Evolutionary conservation across 169 alveolate species (phyloP), one percentile per base, ranked within the genome.

Genomic region (Cryptosporidium canis): DNA sequence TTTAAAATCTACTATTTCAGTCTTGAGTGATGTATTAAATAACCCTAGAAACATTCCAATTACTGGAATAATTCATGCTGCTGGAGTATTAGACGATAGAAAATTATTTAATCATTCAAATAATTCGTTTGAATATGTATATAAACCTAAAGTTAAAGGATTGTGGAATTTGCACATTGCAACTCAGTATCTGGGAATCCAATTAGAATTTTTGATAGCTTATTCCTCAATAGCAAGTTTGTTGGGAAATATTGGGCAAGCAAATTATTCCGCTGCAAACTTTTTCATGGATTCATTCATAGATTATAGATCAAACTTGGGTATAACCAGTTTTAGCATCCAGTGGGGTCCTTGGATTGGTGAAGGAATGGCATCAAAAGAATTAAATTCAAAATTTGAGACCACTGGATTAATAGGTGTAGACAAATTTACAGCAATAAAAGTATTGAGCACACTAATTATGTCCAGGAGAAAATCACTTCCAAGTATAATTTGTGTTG

Each of bases 31-130:
- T 55, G 47, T 77, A 43, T 12, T 77, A n/a, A 24, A 55, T 0
- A 41, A 65, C 21, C 7, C 55, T 12, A 61, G 27, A n/a, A n/a
- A n/a, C 24, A 77, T 2, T 14, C 53, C 84, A 31, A 83, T 85
- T 37, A 18, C 67, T 4, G 95, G 94, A 11, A 83, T 92, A 56
- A 71, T 92, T 51, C 94, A 92, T 45, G 85, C 94, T 33, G 95
- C 95, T n/a, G 95, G 95, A 37, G 90, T 92, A 51, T 53, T 91
- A 35, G 91, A 66, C 1, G 95, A 92, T 71, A 87, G 84, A n/a
- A 83, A 90, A 29, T 66, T 92, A 31, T 83, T 67, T 29, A 83
- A 90, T 29, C 94, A 90, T 55, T 66, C 85, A 63, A 29, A 39
- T 31, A 87, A 83, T 0, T 58, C 85, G 11, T 70, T 92, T 18